Base-by-base conservation (phyloP, 129 eudicot species). In the Flaveria sonorensis region DNA sequence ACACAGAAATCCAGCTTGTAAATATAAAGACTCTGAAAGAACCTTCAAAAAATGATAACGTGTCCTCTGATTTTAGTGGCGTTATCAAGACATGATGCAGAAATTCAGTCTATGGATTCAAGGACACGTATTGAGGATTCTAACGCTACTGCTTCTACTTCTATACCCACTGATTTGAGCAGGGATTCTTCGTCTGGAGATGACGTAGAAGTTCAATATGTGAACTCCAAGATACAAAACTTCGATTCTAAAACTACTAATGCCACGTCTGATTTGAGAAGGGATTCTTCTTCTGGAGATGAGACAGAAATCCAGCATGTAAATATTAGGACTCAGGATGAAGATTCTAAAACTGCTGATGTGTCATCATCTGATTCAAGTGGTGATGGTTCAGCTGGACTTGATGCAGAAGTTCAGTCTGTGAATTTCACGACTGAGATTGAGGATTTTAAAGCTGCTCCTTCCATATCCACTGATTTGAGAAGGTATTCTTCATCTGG, bases 351-450 rank as follows among this genome's bases (percentile, higher is more conserved):
- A 28, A 6, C 32, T 47, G 12, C 47, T 47, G 45, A 10, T 6
- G 16, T 47, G 3, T 46, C 50, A 1, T 46, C 71, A 1, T 46
- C 71, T 48, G 72, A 64, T 43, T 46, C 24, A 39, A 53, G 55
- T 4, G 23, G 52, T 7, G 72, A 76, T 30, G 23, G 64, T 64
- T 64, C 40, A 0, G 19, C 52, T 19, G 47, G 52, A 48, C 24
- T 65, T 65, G 80, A 76, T 36, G 76, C 28, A 30, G 47, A 55
- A 50, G 16, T 71, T 28, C 50, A 32, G n/a, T 30, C 30, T 52
- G 48, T 48, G 45, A 45, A 48, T 48, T 15, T n/a, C 13, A 12
- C 4, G 67, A 12, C 28, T 55, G 39, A 20, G 3, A 55, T 52
- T 55, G 45, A 55, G 40, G 77, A 72, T 55, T 72, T 9, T 19